These are phyloP conservation scores for Apiotrichum mycotoxinovorans DNA, from an alignment of 1,284 basidiomycete genomes.

Conservation along the genomic window DNA sequence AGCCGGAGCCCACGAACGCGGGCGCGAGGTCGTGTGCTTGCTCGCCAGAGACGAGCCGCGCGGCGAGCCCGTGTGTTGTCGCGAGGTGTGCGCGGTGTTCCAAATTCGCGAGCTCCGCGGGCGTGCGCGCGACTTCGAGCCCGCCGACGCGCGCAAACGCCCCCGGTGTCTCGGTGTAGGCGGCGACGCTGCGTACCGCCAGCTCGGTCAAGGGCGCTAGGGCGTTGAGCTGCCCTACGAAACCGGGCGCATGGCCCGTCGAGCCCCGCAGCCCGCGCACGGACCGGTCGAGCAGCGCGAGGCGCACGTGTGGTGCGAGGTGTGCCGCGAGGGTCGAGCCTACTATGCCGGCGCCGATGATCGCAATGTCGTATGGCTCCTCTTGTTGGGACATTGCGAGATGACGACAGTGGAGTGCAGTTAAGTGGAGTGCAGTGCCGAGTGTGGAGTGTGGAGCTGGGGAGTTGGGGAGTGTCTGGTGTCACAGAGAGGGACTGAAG, in stretches of 20 bases:
- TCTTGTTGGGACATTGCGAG: neutral
- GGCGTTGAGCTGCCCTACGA: slow-evolving; percentile 28
- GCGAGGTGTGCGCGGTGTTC: slow-evolving; percentile 11
- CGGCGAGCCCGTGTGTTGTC: slow-evolving; percentile 6
- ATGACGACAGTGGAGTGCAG: too few species aligned
- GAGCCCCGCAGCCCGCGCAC: slow-evolving; percentile 24
- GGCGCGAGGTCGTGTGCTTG: slow-evolving; percentile 14
- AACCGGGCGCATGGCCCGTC: slow-evolving; percentile 33
- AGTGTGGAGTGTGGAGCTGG: too few species aligned
- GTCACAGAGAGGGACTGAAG: too few species aligned
- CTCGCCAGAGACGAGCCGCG: slow-evolving; percentile 9
- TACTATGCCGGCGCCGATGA: slow-evolving; percentile 27
- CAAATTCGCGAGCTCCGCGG: neutral
- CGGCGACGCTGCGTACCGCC: slow-evolving; percentile 18
- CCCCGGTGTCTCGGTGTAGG: slow-evolving; percentile 16
- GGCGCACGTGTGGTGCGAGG: slow-evolving; percentile 51
- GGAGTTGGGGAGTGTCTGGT: too few species aligned
- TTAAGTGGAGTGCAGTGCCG: too few species aligned
- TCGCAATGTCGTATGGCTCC: slow-evolving; percentile 26
- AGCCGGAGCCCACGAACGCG: slow-evolving; percentile 12
- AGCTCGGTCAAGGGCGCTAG: slow-evolving; percentile 24
- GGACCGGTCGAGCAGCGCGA: slow-evolving; percentile 51
- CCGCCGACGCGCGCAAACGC: slow-evolving; percentile 26
- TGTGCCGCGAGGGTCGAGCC: slow-evolving; percentile 47
- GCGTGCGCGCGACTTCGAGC: slow-evolving; percentile 15